Percentiles rank a stretch among this genome's conserved stretches.
These are phyloP conservation scores for Penicillium sclerotiorum DNA, from an alignment of 2,329 filamentous ascomycete species.

Conservation along the genomic window DNA sequence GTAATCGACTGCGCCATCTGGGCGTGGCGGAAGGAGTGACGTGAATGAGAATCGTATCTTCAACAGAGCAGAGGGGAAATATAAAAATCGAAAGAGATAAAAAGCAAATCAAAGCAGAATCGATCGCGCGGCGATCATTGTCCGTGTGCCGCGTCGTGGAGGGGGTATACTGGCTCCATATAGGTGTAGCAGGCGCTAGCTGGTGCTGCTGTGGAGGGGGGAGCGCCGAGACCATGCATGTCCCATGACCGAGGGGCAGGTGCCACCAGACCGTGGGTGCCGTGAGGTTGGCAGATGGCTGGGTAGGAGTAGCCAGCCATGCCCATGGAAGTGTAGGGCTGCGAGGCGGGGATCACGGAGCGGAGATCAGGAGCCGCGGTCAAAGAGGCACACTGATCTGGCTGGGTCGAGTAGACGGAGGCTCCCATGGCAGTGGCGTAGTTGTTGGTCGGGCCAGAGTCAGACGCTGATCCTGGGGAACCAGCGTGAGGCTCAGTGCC, in stretches of 20 bases:
- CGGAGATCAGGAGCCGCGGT: slow-evolving; percentile 44
- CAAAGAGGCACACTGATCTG: slow-evolving; percentile 32
- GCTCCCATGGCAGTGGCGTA: slow-evolving; percentile 49
- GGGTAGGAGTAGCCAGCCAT: slow-evolving; percentile 38
- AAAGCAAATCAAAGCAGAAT: slow-evolving; percentile 10
- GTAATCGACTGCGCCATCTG: slow-evolving; percentile 15
- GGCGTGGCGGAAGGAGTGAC: slow-evolving; percentile 32
- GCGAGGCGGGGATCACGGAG: slow-evolving; percentile 33
- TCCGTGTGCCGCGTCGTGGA: slow-evolving; percentile 32
- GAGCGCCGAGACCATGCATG: slow-evolving; percentile 34
- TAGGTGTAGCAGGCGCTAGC: slow-evolving; percentile 35
- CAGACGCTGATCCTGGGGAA: slow-evolving; percentile 52
- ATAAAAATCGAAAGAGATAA: slow-evolving; percentile 24
- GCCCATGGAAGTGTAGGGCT: slow-evolving; percentile 35
- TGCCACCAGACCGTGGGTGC: slow-evolving; percentile 32
- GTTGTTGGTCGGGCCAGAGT: slow-evolving; percentile 46
- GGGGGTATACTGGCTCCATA: slow-evolving; percentile 37
- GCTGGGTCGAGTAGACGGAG: slow-evolving; percentile 49
- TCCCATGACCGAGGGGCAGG: slow-evolving; percentile 43
- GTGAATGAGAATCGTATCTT: slow-evolving; percentile 28
- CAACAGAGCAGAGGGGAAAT: slow-evolving; percentile 26
- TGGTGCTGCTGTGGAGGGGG: slow-evolving; percentile 31
- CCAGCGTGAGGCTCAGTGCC: slow-evolving; percentile 52
- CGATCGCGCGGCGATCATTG: slow-evolving; percentile 3
- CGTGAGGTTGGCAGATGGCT: slow-evolving; percentile 33